These are phyloP conservation scores for Penicillium verhagenii DNA, from an alignment of 495 filamentous ascomycete genomes.

Conservation along the genomic window DNA sequence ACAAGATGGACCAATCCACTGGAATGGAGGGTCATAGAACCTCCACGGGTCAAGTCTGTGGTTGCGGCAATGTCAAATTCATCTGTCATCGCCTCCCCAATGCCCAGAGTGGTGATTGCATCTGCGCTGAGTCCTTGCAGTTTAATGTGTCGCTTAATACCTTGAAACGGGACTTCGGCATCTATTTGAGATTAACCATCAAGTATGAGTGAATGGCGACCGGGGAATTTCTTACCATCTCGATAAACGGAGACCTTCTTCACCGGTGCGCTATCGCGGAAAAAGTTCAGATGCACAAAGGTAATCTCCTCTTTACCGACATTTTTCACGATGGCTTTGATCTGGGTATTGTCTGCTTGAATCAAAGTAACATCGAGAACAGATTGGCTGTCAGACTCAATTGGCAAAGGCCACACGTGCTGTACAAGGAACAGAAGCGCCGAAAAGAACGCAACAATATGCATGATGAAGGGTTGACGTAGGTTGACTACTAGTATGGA, in stretches of 20 bases:
- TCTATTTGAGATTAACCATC: conserved; percentile 29
- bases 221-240: conserved; percentile 39
- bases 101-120: conserved; percentile 54
- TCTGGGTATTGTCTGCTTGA: conserved; percentile 52
- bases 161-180: conserved; percentile 52
- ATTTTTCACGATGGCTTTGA: conserved; percentile 63
- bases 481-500: too few relatives aligned
- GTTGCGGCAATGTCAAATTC: conserved; percentile 58
- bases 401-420: conserved; percentile 36
- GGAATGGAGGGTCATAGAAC: conserved; percentile 48
- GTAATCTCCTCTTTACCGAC: conserved; percentile 53
- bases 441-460: conserved; percentile 15
- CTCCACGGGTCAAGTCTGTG: conserved; percentile 52
- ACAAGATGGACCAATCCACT: conserved; percentile 50
- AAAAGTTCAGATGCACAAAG: conserved; percentile 61
- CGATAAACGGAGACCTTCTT: conserved; percentile 60
- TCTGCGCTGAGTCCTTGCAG: conserved; percentile 45
- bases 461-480: conserved; percentile 14
- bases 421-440: conserved; percentile 44
- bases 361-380: conserved; percentile 53
- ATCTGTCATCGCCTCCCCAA: conserved; percentile 54
- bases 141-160: conserved; percentile 52
- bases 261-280: conserved; percentile 56
- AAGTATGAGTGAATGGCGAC: neutral
- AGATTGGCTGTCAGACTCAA: conserved; percentile 41